These are phyloP conservation scores for Plasmodium sp. DNA, from an alignment of 169 alveolate genomes.

Conservation along the genomic window DNA sequence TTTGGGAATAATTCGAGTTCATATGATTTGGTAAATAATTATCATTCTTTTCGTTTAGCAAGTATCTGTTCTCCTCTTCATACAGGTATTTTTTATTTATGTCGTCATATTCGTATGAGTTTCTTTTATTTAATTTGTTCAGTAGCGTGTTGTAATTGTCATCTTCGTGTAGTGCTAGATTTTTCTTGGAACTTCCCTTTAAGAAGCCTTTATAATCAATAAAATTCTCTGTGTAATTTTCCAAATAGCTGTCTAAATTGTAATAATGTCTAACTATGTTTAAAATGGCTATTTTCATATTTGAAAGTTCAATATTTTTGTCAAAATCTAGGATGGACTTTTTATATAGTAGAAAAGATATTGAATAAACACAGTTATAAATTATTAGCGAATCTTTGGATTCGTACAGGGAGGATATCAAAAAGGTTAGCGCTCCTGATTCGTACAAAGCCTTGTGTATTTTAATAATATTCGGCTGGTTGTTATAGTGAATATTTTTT, in stretches of 20 bases:
- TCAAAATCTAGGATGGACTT: constrained; percentile 73
- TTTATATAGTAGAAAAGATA: constrained; percentile 72
- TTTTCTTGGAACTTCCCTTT: constrained; percentile 64
- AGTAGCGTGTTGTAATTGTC: constrained; percentile 42
- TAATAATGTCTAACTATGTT: constrained; percentile 74
- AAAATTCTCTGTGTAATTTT: constrained; percentile 73
- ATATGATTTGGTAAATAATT: constrained; percentile 63
- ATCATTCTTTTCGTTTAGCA: constrained; percentile 65
- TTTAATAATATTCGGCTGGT: constrained; percentile 74
- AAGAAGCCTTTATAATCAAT: constrained; percentile 75
- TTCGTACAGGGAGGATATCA: constrained; percentile 71
- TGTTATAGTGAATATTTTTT: constrained; percentile 74
- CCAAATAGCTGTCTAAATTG: constrained; percentile 74
- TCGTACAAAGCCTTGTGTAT: constrained; percentile 76
- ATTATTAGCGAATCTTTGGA: constrained; percentile 74
- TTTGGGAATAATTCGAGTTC: constrained; percentile 46
- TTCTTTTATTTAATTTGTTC: constrained; percentile 47
- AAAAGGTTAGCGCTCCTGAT: constrained; percentile 76
- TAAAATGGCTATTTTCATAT: constrained; percentile 76
- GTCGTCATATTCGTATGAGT: constrained; percentile 59
- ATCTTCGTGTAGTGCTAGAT: constrained; percentile 60
- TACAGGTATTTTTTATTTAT: constrained; percentile 64
- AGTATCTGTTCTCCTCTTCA: constrained; percentile 62
- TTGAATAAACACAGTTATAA: constrained; percentile 73
- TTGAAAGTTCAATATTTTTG: constrained; percentile 72